phyloP scores from a whole-genome alignment of 176 grass and related monocot species.

The Raddia distichophylla region DNA sequence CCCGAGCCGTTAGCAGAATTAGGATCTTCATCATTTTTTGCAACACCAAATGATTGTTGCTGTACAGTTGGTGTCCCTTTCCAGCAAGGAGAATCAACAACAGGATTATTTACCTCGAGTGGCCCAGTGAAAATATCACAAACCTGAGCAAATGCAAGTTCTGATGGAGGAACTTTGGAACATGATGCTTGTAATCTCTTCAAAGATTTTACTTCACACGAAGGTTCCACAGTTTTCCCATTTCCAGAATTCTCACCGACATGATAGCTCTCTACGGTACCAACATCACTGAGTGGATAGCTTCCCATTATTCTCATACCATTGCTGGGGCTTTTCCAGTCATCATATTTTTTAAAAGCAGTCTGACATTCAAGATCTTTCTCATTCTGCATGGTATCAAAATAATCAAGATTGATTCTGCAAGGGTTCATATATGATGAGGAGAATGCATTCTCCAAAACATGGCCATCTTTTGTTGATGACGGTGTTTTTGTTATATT shows the following conservation, averaged over 20 bases:
- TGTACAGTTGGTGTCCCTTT: conserved; percentile 53
- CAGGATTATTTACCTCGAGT: conserved; percentile 45
- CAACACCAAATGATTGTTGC: conserved; percentile 38
- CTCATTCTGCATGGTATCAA: conserved; percentile 44
- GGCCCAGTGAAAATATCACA: conserved; percentile 29
- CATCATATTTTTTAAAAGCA: conserved; percentile 15
- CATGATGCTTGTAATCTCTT: conserved; percentile 3
- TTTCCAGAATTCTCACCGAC: conserved; percentile 1
- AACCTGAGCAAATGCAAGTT: conserved; percentile 19
- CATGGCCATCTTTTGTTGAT: not conserved
- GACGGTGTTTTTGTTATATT: conserved; percentile 12
- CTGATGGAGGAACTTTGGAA: conserved; percentile 29
- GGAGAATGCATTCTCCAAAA: conserved; percentile 32
- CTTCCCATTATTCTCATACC: conserved; percentile 8
- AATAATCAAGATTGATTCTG: conserved; percentile 59
- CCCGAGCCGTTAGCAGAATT: not conserved
- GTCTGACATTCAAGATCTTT: conserved; percentile 34
- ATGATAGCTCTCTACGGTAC: conserved; percentile 24
- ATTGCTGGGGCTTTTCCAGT: not conserved
- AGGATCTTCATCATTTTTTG: conserved; percentile 31
- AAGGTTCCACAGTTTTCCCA: not conserved
- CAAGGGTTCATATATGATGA: conserved; percentile 46
- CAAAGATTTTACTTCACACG: conserved; percentile 27
- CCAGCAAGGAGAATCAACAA: conserved; percentile 65
- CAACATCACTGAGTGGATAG: not conserved